phyloP scores from a whole-genome alignment of 1,284 basidiomycete genomes.

The Cryptococcus floricola region DNA sequence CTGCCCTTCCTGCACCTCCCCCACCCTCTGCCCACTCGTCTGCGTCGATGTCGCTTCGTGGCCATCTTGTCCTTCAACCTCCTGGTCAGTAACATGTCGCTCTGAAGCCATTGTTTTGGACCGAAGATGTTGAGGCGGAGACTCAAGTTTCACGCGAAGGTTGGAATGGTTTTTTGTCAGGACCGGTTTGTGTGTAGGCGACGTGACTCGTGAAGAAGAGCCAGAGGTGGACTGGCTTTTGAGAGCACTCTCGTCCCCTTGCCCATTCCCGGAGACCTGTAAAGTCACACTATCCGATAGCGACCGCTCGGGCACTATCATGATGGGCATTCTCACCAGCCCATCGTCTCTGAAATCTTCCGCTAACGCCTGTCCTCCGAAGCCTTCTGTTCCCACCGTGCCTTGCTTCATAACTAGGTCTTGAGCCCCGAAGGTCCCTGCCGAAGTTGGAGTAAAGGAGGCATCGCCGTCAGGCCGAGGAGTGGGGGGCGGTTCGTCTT shows the following conservation, averaged over 20 bases:
- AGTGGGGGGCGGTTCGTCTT: slow-evolving; percentile 1
- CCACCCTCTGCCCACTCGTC: slow-evolving; percentile 18
- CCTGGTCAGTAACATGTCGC: slow-evolving; percentile 1
- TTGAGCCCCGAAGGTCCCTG: too few relatives aligned
- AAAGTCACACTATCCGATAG: too few relatives aligned
- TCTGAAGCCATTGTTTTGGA: not conserved
- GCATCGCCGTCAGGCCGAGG: too few relatives aligned
- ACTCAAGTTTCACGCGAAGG: not conserved
- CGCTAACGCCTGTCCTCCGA: too few relatives aligned
- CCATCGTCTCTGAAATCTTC: not conserved
- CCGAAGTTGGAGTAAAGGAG: too few relatives aligned
- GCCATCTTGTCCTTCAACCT: not conserved
- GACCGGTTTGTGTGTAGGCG: not conserved
- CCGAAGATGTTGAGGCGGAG: not conserved
- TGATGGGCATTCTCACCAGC: slow-evolving; percentile 3
- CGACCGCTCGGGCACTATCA: slow-evolving; percentile 6
- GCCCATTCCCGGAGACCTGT: too few relatives aligned
- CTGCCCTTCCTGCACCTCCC: slow-evolving; percentile 52
- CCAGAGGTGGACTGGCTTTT: too few relatives aligned
- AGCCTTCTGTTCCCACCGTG: too few relatives aligned
- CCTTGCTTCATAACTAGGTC: too few relatives aligned
- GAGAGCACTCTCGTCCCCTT: too few relatives aligned
- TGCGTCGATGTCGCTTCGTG: not conserved
- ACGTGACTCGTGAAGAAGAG: not conserved
- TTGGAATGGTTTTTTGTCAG: not conserved